Evolutionary conservation across 108 stramenopile genomes (phyloP), one percentile per base, ranked within the genome.

Genomic region (Pseudonitzschia multiseries): DNA sequence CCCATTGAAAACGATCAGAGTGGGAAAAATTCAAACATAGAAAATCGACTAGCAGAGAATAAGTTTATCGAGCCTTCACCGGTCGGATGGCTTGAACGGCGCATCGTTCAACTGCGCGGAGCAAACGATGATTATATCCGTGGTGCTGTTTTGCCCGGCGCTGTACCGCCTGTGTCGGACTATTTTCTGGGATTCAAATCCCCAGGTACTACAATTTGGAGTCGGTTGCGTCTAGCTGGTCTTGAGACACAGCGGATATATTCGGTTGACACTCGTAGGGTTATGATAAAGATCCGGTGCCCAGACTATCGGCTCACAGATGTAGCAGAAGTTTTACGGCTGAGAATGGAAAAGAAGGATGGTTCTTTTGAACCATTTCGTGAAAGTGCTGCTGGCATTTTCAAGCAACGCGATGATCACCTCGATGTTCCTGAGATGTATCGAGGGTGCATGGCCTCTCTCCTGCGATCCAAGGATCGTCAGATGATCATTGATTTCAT

Each of bases 401-500:
- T 90, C 71, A 43, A 72, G 21, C 75, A 80, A 18, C 75, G 76
- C 8, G 74, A 88, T 67, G 92, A 90, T 59, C 73, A 71, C 9
- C 72, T 80, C 46, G 88, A 87, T 65, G 69, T 81, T 50, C 84
- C 87, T 26, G 60, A 77, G 28, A 79, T 75, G 52, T 81, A 82
- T 56, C 78, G 69, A 8, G 85, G 78, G n/a, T 64, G 76, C 63
- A 75, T 78, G 54, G 85, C 83, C 2, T 81, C 85, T 24, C 80
- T 94, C 17, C 92, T 97, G 52, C 85, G 90, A 48, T 94, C 93
- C 13, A 85, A 83, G 26, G 81, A 91, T 61, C 83, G 95, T 29
- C 93, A 96, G 72, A 87, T 74, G 51, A 92, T 97, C 48, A 97
- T 97, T 68, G 91, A 97, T 69, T 94, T 92, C 51, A 91, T 97